Evolutionary conservation across 495 filamentous ascomycete species (phyloP).

Genomic region (Lophiotrema nucula): DNA sequence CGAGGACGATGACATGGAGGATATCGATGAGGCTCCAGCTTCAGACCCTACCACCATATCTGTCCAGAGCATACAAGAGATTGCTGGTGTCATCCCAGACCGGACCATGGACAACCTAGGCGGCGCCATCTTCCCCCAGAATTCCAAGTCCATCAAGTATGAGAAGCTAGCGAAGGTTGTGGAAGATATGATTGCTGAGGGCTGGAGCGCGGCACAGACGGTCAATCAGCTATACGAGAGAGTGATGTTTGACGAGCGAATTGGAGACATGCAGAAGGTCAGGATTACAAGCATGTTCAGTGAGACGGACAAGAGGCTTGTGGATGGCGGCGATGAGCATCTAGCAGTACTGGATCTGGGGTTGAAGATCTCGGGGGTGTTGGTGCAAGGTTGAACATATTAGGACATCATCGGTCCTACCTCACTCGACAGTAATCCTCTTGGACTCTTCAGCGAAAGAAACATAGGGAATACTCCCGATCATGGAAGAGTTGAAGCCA

Average conservation of each 20-base stretch:
- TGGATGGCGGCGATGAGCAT: conserved; percentile 98
- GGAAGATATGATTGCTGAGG: conserved; percentile 89
- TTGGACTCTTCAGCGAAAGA: too few species aligned
- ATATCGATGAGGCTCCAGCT: conserved; percentile 34
- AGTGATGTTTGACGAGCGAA: conserved; percentile 77
- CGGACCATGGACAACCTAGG: conserved; percentile 66
- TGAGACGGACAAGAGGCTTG: conserved; percentile 86
- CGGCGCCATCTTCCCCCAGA: conserved; percentile 73
- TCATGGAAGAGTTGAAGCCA: too few species aligned
- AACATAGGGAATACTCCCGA: too few species aligned
- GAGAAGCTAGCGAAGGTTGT: conserved; percentile 72
- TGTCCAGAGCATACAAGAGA: conserved; percentile 80
- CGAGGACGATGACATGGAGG: conserved; percentile 52
- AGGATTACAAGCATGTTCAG: conserved; percentile 87
- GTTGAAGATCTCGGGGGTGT: conserved; percentile 73
- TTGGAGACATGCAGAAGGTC: conserved; percentile 82
- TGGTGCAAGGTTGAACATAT: conserved; percentile 39
- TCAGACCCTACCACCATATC: conserved; percentile 59
- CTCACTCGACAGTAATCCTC: too few species aligned
- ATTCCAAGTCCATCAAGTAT: conserved; percentile 60
- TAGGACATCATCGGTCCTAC: too few species aligned
- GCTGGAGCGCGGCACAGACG: conserved; percentile 94
- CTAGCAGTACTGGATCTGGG: conserved; percentile 82
- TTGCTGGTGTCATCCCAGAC: conserved; percentile 89
- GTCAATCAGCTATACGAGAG: conserved; percentile 82